Evolutionary conservation across 2,329 filamentous ascomycete genomes (phyloP), one percentile per base, ranked within the genome.

Genomic region (Apiospora phragmitis): DNA sequence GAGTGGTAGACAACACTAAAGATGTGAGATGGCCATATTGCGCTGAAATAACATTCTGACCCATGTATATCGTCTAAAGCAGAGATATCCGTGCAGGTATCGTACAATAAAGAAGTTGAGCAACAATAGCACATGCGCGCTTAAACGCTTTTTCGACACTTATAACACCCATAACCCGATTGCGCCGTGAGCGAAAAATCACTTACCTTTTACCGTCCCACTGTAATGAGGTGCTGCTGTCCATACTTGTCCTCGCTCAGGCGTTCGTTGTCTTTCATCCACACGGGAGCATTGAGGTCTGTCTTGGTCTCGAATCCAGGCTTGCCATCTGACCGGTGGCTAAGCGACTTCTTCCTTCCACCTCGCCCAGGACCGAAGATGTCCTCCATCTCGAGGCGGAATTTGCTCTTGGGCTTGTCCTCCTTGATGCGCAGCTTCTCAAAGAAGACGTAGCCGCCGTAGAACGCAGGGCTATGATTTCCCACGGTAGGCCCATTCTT

Each of bases 401-500:
- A 82, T 72, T 84, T 83, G 29, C 77, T 83, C 81, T 89, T 90
- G 24, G 83, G 81, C 79, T 87, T 88, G 0, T 81, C 80, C 73
- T 87, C 82, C 73, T 81, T 81, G 70, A 90, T 78, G 21, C 87
- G 79, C 73, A 87, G 70, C 81, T 90, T 90, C 81, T 91, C 88
- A 74, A 91, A 90, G 76, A 85, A 89, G 35, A 89, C 84, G 77
- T 90, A 90, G 0, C 82, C 83, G 11, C 83, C 83, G 74, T 90
- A 90, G 74, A 85, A 90, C 3, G 86, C 79, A 9, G 73, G 72
- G 65, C 78, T 84, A 1, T 80, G 84, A 49, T 84, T 85, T 0
- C 88, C 87, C 1, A 79, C 77, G 21, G 75, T 78, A 0, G 85
- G 72, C 0, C 88, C 88, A 67, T 84, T 85, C 77, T 86, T 85